phyloP scores from a whole-genome alignment of 2,329 filamentous ascomycete genomes.

The Exophiala bonariae region DNA sequence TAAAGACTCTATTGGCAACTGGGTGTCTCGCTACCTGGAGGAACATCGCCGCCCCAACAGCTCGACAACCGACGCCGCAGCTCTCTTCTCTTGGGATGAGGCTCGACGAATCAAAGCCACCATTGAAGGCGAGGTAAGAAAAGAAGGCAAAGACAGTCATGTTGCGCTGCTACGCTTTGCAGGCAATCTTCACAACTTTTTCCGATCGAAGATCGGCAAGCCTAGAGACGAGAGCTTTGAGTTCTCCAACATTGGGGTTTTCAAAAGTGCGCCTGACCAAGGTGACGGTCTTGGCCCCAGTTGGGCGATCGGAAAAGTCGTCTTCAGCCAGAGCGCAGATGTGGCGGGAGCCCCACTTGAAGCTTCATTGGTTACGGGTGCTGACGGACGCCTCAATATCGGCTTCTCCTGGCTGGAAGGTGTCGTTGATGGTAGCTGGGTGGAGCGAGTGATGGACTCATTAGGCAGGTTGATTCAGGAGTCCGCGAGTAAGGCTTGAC shows the following conservation, averaged over 20 bases:
- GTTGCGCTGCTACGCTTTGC: conserved; percentile 1
- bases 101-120: conserved; percentile 1
- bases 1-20: not conserved
- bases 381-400: conserved; percentile 22
- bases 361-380: conserved; percentile 4
- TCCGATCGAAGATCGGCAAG: conserved; percentile 1
- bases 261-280: not conserved
- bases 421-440: conserved; percentile 32
- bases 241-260: conserved; percentile 5
- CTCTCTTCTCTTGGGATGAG: conserved; percentile 6
- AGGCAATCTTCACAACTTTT: conserved; percentile 1
- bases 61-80: not conserved
- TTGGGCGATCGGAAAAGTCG: not conserved
- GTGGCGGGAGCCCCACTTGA: conserved; percentile 1
- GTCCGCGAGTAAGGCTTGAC: not conserved
- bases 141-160: conserved; percentile 1
- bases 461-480: not conserved
- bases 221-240: conserved; percentile 3
- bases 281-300: not conserved
- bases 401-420: conserved; percentile 44
- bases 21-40: not conserved
- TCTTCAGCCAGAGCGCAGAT: conserved; percentile 7
- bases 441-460: conserved; percentile 28
- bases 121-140: not conserved
- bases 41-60: not conserved